A percentile compares a stretch with the other conserved stretches of the same genome.
These are phyloP conservation scores for Mortierella sp. DNA, from an alignment of 371 early-diverging fungal genomes.

Conservation along the genomic window DNA sequence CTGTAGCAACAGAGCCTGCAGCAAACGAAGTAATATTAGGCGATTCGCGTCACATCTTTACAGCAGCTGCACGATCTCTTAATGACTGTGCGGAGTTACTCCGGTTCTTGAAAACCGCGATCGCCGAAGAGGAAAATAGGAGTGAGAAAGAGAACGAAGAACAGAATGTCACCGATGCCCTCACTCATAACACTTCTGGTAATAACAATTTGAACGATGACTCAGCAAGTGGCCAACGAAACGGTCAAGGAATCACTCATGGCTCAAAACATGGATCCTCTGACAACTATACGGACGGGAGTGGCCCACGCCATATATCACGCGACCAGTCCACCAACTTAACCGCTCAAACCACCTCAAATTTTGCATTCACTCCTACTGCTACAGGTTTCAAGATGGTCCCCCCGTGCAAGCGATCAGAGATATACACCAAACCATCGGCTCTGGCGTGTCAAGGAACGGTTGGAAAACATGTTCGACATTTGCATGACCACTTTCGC, in stretches of 20 bases:
- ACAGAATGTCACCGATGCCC: neutral
- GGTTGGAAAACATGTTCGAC: conserved; percentile 75
- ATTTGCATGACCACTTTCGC: conserved; percentile 61
- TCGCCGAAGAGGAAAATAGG: conserved; percentile 23
- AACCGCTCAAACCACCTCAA: neutral
- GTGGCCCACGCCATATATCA: neutral
- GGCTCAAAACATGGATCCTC: conserved; percentile 5
- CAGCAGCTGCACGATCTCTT: conserved; percentile 33
- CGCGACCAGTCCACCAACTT: too few species aligned
- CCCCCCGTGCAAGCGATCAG: conserved; percentile 32
- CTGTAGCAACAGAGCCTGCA: neutral
- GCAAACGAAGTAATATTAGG: neutral
- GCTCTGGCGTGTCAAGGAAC: conserved; percentile 71
- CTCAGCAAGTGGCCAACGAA: neutral
- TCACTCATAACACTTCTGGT: neutral
- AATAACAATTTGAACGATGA: neutral
- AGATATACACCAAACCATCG: conserved; percentile 62
- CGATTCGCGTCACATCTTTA: conserved; percentile 32
- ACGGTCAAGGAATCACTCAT: conserved; percentile 11
- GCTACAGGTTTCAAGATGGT: neutral
- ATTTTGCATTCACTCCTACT: conserved; percentile 6
- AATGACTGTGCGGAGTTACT: conserved; percentile 46
- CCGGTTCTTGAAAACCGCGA: conserved; percentile 24
- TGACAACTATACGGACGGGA: neutral
- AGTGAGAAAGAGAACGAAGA: conserved; percentile 1